A percentile compares a stretch with the other conserved stretches of the same genome.
These are phyloP conservation scores for Metschnikowia gelsemii DNA, from an alignment of 805 yeast species.

Conservation along the genomic window DNA sequence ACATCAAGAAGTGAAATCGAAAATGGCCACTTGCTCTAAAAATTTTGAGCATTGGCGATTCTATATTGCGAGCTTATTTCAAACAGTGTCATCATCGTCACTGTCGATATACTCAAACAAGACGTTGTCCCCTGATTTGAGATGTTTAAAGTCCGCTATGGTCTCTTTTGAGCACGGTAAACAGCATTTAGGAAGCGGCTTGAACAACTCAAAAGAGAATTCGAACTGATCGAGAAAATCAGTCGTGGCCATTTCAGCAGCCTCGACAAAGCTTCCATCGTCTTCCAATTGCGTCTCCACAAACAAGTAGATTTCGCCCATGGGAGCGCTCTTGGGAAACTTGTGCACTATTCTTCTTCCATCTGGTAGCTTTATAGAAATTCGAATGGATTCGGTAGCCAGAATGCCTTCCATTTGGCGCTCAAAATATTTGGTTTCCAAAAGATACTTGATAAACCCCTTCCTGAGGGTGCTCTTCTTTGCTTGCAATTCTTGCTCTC, in stretches of 20 bases:
- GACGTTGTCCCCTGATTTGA: constrained; percentile 38
- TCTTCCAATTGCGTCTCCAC: constrained; percentile 41
- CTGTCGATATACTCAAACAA: constrained; percentile 36
- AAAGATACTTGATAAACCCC: constrained; percentile 22
- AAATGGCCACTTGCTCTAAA: too few species aligned
- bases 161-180: constrained; percentile 14
- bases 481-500: constrained; percentile 11
- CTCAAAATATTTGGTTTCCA: constrained; percentile 17
- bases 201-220: constrained; percentile 39
- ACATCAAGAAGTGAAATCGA: too few species aligned
- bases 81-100: constrained; percentile 15
- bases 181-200: constrained; percentile 42
- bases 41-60: too few species aligned
- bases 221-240: constrained; percentile 28
- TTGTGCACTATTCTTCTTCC: constrained; percentile 51
- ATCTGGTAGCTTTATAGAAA: constrained; percentile 55
- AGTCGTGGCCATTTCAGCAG: constrained; percentile 1
- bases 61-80: background rate
- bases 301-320: constrained; percentile 50
- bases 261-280: constrained; percentile 18
- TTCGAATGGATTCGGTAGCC: constrained; percentile 24
- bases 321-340: constrained; percentile 38
- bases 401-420: constrained; percentile 7
- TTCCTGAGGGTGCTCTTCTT: constrained; percentile 16
- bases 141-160: constrained; percentile 23